These are phyloP conservation scores for Talaromyces marneffei DNA, from an alignment of 2,329 filamentous ascomycete genomes.

Conservation along the genomic window DNA sequence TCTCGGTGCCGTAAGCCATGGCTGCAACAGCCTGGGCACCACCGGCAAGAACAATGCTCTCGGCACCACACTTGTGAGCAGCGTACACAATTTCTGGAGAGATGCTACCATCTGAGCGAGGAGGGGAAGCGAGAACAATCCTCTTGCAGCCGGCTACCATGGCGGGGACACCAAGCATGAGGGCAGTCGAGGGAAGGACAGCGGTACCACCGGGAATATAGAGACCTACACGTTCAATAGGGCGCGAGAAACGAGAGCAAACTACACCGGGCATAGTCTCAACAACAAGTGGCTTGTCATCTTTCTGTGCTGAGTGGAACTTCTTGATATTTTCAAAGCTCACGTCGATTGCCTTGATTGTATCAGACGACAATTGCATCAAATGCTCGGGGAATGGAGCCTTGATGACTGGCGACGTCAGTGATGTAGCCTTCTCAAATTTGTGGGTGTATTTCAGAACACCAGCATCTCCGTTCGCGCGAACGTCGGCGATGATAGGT, in stretches of 20 bases:
- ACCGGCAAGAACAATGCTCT: conserved; percentile 91
- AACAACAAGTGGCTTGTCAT: conserved; percentile 72
- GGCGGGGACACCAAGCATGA: conserved; percentile 96
- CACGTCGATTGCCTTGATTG: conserved; percentile 83
- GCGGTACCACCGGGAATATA: conserved; percentile 96
- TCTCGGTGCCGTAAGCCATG: conserved; percentile 95
- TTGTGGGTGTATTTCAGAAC: conserved; percentile 93
- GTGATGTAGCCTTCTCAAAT: conserved; percentile 90
- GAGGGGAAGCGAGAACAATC: conserved; percentile 89
- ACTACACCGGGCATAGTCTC: conserved; percentile 98
- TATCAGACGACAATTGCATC: conserved; percentile 80
- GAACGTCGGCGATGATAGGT: conserved; percentile 87
- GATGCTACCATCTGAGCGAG: conserved; percentile 78
- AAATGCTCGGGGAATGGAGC: conserved; percentile 80
- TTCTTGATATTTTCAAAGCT: conserved; percentile 91
- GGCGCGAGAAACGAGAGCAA: conserved; percentile 84
- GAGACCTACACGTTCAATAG: conserved; percentile 92
- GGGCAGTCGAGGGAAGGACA: conserved; percentile 90
- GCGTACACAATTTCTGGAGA: conserved; percentile 97
- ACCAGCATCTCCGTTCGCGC: conserved; percentile 75
- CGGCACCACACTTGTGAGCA: conserved; percentile 91
- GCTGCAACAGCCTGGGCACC: conserved; percentile 94
- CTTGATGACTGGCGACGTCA: conserved; percentile 81
- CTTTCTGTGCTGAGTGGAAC: conserved; percentile 88
- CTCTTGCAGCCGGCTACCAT: conserved; percentile 96